Percentiles rank a stretch among this genome's conserved stretches.
Conservation (phyloP, 2,329 filamentous ascomycete species). For the Lecanosticta acicola region DNA sequence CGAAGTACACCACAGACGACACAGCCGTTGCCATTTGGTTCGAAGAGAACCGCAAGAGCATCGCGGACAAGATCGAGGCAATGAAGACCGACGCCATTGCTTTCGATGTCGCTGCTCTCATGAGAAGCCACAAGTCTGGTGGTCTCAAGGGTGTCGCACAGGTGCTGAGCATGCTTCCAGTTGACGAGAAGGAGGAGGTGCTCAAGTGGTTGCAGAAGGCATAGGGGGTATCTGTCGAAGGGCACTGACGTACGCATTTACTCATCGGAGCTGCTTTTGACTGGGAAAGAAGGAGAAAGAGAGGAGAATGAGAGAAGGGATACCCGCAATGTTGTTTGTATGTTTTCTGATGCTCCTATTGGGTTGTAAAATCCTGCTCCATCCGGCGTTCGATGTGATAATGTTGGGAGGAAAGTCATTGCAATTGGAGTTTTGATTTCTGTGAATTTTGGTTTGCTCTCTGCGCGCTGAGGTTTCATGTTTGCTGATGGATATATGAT, state of each 20-base stretch:
- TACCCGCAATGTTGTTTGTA: background rate
- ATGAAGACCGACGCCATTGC: conserved; percentile 72
- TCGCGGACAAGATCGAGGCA: conserved; percentile 76
- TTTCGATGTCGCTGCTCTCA: conserved; percentile 62
- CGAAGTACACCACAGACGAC: conserved; percentile 73
- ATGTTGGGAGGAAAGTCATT: background rate
- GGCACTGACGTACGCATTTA: conserved; percentile 5
- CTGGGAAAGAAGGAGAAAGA: background rate
- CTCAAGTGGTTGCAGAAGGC: conserved; percentile 51
- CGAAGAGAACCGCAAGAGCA: conserved; percentile 81
- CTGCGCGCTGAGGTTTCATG: background rate
- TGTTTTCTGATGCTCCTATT: background rate
- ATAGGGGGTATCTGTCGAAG: conserved; percentile 18
- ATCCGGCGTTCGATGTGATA: too few species aligned
- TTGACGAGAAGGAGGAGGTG: conserved; percentile 80
- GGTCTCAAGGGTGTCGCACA: conserved; percentile 81
- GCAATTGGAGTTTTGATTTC: background rate
- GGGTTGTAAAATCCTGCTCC: background rate
- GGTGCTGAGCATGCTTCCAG: conserved; percentile 78
- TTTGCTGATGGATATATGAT: background rate
- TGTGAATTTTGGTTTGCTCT: background rate
- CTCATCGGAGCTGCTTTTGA: background rate
- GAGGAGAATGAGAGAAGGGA: too few species aligned
- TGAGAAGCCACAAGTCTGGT: conserved; percentile 61
- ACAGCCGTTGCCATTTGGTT: conserved; percentile 88